phyloP scores from a whole-genome alignment of 2,329 filamentous ascomycete genomes.

The Alternaria infectoria region DNA sequence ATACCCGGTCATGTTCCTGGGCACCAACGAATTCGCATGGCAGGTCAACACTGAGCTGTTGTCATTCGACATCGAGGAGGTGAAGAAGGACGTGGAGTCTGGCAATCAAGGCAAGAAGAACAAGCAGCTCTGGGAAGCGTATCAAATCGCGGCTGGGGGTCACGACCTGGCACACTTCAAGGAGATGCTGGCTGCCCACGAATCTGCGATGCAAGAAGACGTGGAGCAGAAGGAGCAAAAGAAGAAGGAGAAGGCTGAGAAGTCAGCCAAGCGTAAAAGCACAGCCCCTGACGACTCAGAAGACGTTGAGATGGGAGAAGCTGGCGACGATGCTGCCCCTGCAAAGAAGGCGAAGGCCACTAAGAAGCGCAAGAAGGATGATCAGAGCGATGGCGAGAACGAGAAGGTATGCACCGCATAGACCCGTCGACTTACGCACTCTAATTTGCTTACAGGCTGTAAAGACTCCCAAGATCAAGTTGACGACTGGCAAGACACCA shows the following conservation, averaged over 20 bases:
- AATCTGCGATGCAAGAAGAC: slow-evolving; percentile 62
- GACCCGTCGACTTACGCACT: not conserved
- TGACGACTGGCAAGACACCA: slow-evolving; percentile 50
- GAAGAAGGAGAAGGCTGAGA: slow-evolving; percentile 65
- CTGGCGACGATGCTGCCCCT: slow-evolving; percentile 45
- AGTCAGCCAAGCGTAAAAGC: slow-evolving; percentile 57
- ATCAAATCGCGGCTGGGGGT: slow-evolving; percentile 77
- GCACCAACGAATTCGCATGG: slow-evolving; percentile 97
- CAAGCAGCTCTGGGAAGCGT: slow-evolving; percentile 80
- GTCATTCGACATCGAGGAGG: slow-evolving; percentile 75
- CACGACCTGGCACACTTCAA: slow-evolving; percentile 85
- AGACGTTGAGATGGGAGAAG: slow-evolving; percentile 50
- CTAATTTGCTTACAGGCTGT: slow-evolving; percentile 50
- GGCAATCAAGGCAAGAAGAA: slow-evolving; percentile 84
- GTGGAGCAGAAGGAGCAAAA: slow-evolving; percentile 68
- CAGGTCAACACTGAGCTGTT: slow-evolving; percentile 83
- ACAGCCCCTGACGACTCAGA: slow-evolving; percentile 39
- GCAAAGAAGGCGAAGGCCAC: slow-evolving; percentile 45
- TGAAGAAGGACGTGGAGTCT: slow-evolving; percentile 72
- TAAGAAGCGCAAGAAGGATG: slow-evolving; percentile 79
- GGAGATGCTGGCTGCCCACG: slow-evolving; percentile 69
- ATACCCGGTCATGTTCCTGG: slow-evolving; percentile 93
- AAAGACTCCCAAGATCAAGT: slow-evolving; percentile 59
- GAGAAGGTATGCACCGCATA: slow-evolving; percentile 56
- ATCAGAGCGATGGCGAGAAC: slow-evolving; percentile 72